A percentile compares a stretch with the other conserved stretches of the same genome.
These are phyloP conservation scores for Aureobasidium subglaciale DNA, from an alignment of 2,329 filamentous ascomycete species.

Conservation along the genomic window DNA sequence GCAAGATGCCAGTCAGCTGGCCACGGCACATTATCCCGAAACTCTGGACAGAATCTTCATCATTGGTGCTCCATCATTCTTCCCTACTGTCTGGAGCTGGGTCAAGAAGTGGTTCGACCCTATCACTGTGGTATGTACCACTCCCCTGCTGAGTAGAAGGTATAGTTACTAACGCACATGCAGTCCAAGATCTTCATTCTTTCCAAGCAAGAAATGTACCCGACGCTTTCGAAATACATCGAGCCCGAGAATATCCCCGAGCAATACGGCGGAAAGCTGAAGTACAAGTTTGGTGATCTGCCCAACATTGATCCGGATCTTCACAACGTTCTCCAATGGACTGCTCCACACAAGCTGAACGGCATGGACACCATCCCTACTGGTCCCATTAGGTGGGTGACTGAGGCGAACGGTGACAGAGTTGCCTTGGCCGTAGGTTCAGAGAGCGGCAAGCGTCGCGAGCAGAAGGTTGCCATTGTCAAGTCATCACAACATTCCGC, in stretches of 20 bases:
- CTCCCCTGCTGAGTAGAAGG: too few species aligned
- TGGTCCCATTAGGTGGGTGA: constrained; percentile 41
- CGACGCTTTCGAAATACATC: constrained; percentile 74
- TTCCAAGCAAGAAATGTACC: constrained; percentile 60
- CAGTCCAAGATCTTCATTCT: constrained; percentile 90
- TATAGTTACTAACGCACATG: neutral
- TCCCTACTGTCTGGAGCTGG: constrained; percentile 91
- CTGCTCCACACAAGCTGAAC: constrained; percentile 22
- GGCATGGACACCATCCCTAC: constrained; percentile 37
- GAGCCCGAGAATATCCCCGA: constrained; percentile 77
- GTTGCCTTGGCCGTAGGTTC: constrained; percentile 40
- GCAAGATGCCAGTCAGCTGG: constrained; percentile 82
- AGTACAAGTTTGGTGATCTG: constrained; percentile 72
- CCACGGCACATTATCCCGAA: constrained; percentile 91
- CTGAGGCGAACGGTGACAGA: constrained; percentile 35
- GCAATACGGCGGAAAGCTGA: constrained; percentile 79
- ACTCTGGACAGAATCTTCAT: constrained; percentile 82
- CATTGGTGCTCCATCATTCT: constrained; percentile 84
- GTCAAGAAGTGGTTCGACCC: constrained; percentile 89
- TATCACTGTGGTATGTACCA: constrained; percentile 56
- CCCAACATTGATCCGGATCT: constrained; percentile 59
- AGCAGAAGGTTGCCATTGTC: constrained; percentile 34
- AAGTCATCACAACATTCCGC: constrained; percentile 14
- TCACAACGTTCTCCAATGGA: constrained; percentile 37
- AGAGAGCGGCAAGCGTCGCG: constrained; percentile 35